Evolutionary conservation across 2,329 filamentous ascomycete genomes (phyloP), one percentile per base, ranked within the genome.

Genomic region (Cladosporium sp.): DNA sequence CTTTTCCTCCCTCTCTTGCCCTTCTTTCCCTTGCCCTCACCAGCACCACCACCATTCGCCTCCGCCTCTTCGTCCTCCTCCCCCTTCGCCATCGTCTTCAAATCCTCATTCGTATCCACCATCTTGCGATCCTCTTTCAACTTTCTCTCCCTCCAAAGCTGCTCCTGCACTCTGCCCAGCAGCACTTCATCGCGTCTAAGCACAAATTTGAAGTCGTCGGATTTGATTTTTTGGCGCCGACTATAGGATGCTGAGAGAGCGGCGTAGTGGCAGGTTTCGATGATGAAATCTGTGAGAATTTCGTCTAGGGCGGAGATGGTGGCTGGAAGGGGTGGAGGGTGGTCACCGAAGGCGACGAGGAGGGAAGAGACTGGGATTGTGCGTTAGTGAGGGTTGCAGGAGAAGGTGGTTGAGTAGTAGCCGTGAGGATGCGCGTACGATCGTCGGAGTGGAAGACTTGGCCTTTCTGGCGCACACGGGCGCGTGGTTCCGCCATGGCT

Each of bases 131-230:
- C 88, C 68, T 88, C 84, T 71, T 94, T 94, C 61, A 97, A 85
- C 70, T 91, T 86, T 70, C 87, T 87, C 65, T 95, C 91, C 80
- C 93, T 92, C 74, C 90, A 88, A 64, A 96, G 83, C 69, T 96
- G 84, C 76, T 96, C 91, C 71, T 90, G 86, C 56, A 97, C 91
- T 68, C 93, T 86, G 49, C 94, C 94, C 42, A 97, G 79, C 71
- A 96, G 95, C 59, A 83, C 80, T 8, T 89, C 87, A 68, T 97
- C 95, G 62, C 89, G 85, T 32, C 94, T 84, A 65, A 97, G 84
- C 37, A 91, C 91, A 74, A 96, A 99, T 69, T 95, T 91, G 77
- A 99, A 96, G 74, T 99, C 94, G 69, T 97, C 93, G 68, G 96
- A 90, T 74, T 99, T 99, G 76, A 99, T 91, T 77, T 99, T 99